phyloP scores from a whole-genome alignment of 2,329 filamentous ascomycete species.

The Neopestalotiopsis sp. region DNA sequence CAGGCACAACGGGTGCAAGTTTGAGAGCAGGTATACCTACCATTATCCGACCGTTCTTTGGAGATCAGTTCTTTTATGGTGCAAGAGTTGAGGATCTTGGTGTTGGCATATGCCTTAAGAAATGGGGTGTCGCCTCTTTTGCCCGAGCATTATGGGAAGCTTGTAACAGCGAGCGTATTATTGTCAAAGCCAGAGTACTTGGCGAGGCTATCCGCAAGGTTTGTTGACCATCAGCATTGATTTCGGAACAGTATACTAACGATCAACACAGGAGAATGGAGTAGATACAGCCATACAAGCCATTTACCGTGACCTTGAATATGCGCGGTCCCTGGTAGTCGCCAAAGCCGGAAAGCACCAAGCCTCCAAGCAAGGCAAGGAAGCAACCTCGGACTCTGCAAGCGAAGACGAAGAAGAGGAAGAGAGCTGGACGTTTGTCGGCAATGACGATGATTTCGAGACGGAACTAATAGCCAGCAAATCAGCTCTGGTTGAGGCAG shows the following conservation, averaged over 20 bases:
- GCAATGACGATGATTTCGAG: conserved; percentile 46
- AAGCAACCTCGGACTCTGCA: conserved; percentile 30
- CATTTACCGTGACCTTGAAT: conserved; percentile 94
- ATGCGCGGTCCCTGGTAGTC: conserved; percentile 83
- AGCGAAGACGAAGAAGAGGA: conserved; percentile 67
- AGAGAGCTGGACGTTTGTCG: conserved; percentile 92
- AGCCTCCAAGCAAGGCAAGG: conserved; percentile 36
- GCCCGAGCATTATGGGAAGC: conserved; percentile 89
- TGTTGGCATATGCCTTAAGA: conserved; percentile 87
- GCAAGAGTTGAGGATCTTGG: conserved; percentile 88
- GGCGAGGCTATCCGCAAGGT: conserved; percentile 89
- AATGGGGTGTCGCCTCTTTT: conserved; percentile 85
- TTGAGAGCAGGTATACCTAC: conserved; percentile 90
- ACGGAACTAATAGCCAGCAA: conserved; percentile 37
- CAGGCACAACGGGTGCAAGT: conserved; percentile 93
- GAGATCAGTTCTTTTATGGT: conserved; percentile 97
- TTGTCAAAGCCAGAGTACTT: conserved; percentile 78
- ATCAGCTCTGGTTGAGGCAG: conserved; percentile 30
- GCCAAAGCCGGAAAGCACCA: conserved; percentile 60
- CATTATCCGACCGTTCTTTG: conserved; percentile 96
- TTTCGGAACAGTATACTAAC: conserved; percentile 31
- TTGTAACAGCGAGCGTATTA: conserved; percentile 89
- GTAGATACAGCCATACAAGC: conserved; percentile 89
- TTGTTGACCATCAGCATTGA: conserved; percentile 38
- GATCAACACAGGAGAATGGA: conserved; percentile 73